Percentiles rank a stretch among this genome's conserved stretches.
phyloP scores from a whole-genome alignment of 2,329 filamentous ascomycete genomes.

The Epichloe coenophiala region DNA sequence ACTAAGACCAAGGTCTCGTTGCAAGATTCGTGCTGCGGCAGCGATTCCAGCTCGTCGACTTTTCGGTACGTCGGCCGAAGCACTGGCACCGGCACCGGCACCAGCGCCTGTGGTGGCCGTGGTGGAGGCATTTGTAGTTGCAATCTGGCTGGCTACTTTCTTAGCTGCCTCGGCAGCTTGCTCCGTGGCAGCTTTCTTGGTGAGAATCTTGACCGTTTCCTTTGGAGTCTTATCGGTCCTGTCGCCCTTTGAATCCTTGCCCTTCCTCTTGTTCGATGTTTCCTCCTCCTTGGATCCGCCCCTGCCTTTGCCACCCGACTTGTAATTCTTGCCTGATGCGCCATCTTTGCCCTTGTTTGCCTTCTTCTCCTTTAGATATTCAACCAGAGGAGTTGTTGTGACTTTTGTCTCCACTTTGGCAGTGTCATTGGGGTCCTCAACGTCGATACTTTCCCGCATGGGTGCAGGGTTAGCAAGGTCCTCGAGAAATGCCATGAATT shows the following conservation, averaged over 20 bases:
- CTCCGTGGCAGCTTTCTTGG: constrained; percentile 42
- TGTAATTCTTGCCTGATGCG: constrained; percentile 28
- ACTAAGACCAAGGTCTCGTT: constrained; percentile 52
- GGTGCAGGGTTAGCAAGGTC: constrained; percentile 59
- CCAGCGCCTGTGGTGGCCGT: constrained; percentile 10
- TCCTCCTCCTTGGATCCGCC: constrained; percentile 31
- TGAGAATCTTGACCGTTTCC: constrained; percentile 50
- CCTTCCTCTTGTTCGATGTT: constrained; percentile 49
- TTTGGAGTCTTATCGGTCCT: constrained; percentile 38
- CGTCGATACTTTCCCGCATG: constrained; percentile 29
- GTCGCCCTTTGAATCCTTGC: constrained; percentile 44
- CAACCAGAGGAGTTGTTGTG: constrained; percentile 76
- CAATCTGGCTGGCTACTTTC: constrained; percentile 24
- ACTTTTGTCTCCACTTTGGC: constrained; percentile 44
- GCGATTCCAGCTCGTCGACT: constrained; percentile 47
- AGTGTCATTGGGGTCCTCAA: constrained; percentile 27
- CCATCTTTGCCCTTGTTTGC: constrained; percentile 54
- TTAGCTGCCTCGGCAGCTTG: constrained; percentile 33
- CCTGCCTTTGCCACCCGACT: constrained; percentile 38
- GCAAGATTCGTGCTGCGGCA: constrained; percentile 49
- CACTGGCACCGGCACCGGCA: constrained; percentile 19
- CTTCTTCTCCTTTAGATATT: constrained; percentile 85
- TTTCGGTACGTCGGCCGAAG: constrained; percentile 23
- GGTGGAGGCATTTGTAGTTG: constrained; percentile 18
- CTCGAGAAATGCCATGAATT: constrained; percentile 89